Evolutionary conservation across 495 filamentous ascomycete genomes (phyloP), one percentile per base, ranked within the genome.

Genomic region (Aspergillus haitiensis): DNA sequence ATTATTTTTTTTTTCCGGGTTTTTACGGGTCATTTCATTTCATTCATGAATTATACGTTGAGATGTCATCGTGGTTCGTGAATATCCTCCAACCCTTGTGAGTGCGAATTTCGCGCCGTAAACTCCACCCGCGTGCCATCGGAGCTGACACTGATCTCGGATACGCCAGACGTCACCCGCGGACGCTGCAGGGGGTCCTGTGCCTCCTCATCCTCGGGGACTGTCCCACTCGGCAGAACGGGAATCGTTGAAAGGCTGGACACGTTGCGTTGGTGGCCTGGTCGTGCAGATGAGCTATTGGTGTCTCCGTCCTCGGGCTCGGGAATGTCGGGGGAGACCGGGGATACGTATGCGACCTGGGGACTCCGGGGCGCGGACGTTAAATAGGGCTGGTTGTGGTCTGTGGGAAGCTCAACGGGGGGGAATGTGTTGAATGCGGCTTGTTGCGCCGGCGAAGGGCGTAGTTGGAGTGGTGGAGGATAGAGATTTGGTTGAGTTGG

Each of bases 71-170:
- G 21, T 27, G 21, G 21, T 27, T 59, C 50, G 2, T 44, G 50
- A 1, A 60, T 60, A 49, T 60, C 57, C 50, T 59, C 57, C 27
- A 59, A 42, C 16, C 58, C 50, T 35, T 54, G 13, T 12, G 50
- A 50, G 11, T 50, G 47, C 36, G 39, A 18, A 18, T 31, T 21
- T 8, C 36, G 32, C 13, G 15, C 35, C 42, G 21, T 27, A 27
- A 42, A 42, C 46, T 32, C 40, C 39, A 12, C 49, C 40, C 54
- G 33, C 32, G 49, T 58, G 13, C 63, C 63, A n/a, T 52, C 50
- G 1, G 63, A 65, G 10, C 63, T 65, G 37, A 64, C 47, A 48
- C 51, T 66, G 10, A 44, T 35, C 35, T 66, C 59, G 2, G 59
- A 62, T 11, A 66, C 21, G 12, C 58, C 60, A n/a, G 63, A 62